These are phyloP conservation scores for Tritrichomonas foetus DNA, from an alignment of 208 protist genomes.

Conservation along the genomic window DNA sequence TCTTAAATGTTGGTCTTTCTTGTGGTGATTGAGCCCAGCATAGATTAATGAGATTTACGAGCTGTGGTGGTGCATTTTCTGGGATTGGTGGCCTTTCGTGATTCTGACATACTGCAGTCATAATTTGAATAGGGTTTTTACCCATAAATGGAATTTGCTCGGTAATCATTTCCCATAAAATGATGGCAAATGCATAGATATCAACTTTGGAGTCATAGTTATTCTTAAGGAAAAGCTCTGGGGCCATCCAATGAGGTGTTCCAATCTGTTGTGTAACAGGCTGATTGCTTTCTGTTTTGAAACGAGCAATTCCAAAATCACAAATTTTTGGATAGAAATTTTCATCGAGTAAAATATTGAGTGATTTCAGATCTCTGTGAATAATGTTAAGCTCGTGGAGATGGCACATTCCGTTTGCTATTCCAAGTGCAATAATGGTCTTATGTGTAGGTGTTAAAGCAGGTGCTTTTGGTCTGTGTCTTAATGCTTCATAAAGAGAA, in stretches of 20 bases:
- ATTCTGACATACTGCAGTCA: neutral
- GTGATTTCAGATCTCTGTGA: conserved; percentile 24
- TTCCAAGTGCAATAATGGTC: conserved; percentile 1
- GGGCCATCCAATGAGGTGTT: conserved; percentile 43
- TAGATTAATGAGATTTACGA: neutral
- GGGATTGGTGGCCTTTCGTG: neutral
- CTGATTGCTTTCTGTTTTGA: neutral
- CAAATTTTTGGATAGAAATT: neutral
- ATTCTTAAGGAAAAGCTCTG: neutral
- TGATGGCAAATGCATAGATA: neutral
- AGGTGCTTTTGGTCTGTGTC: neutral
- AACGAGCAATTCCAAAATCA: neutral
- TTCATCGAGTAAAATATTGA: conserved; percentile 31
- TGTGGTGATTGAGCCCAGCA: neutral
- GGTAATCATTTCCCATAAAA: conserved; percentile 19
- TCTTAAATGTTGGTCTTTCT: neutral
- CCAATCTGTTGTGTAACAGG: neutral
- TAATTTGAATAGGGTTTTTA: neutral
- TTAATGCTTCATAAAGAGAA: neutral
- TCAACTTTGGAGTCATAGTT: conserved; percentile 25
- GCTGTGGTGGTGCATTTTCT: neutral
- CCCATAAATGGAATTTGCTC: neutral
- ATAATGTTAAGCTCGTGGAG: neutral
- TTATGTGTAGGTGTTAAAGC: neutral
- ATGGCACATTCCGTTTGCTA: neutral